phyloP scores from a whole-genome alignment of 345 rosid species.

The Populus deltoides region DNA sequence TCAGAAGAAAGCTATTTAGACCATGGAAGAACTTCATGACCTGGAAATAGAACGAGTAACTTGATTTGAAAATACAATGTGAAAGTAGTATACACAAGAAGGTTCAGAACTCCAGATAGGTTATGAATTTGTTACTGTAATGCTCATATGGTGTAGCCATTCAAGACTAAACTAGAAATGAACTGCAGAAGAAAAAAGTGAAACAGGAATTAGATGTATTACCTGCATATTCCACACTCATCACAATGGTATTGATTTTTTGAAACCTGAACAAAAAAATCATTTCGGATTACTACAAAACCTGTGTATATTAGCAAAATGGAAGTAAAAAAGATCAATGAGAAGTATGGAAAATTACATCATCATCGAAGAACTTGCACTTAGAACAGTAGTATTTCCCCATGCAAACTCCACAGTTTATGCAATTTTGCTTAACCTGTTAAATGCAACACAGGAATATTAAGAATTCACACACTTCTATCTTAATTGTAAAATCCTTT shows the following conservation, averaged over 20 bases:
- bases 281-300: neutral
- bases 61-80: neutral
- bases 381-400: constrained; percentile 65
- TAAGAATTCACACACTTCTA: neutral
- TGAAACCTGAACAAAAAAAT: constrained; percentile 34
- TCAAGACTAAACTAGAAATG: too few relatives aligned
- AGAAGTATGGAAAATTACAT: constrained; percentile 37
- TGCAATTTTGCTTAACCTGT: constrained; percentile 62
- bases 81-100: neutral
- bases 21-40: neutral
- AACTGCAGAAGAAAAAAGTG: neutral
- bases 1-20: neutral
- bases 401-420: constrained; percentile 70
- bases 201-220: neutral
- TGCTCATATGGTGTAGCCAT: too few relatives aligned
- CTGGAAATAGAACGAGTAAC: neutral
- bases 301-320: neutral
- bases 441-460: neutral
- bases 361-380: constrained; percentile 79
- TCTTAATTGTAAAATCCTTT: neutral
- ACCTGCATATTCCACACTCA: constrained; percentile 72
- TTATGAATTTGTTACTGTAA: too few relatives aligned
- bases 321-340: neutral
- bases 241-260: constrained; percentile 67
- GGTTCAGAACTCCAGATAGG: too few relatives aligned